These are phyloP conservation scores for Curvularia eragrostidis DNA, from an alignment of 2,329 filamentous ascomycete genomes.

Conservation along the genomic window DNA sequence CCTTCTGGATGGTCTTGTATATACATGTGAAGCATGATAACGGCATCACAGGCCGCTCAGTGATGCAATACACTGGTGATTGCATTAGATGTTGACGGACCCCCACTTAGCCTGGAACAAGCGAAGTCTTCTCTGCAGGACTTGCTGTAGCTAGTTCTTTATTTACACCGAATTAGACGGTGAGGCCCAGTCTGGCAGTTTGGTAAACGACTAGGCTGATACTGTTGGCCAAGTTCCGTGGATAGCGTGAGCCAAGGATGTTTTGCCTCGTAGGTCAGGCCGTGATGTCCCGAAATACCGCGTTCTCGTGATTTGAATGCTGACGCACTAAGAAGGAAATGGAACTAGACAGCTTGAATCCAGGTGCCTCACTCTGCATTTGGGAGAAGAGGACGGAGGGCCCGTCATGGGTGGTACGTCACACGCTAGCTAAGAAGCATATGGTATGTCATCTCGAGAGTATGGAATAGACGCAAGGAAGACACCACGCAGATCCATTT, in stretches of 20 bases:
- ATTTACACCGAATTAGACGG: constrained; percentile 4
- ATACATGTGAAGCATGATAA: constrained; percentile 14
- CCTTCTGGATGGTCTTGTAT: constrained; percentile 14
- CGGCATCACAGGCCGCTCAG: constrained; percentile 14
- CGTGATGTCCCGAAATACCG: constrained; percentile 21
- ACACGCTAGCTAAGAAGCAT: constrained; percentile 10
- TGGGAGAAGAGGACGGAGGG: neutral
- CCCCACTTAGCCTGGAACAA: constrained; percentile 21
- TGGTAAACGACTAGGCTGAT: neutral
- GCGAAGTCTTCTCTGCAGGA: constrained; percentile 20
- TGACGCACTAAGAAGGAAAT: constrained; percentile 15
- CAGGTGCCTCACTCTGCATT: neutral
- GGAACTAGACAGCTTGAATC: constrained; percentile 1
- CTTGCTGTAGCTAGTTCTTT: constrained; percentile 8
- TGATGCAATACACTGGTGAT: constrained; percentile 26
- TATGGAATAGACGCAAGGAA: neutral
- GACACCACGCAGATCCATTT: neutral
- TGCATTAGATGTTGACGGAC: constrained; percentile 15
- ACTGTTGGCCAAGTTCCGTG: constrained; percentile 1
- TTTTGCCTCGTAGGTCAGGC: constrained; percentile 14
- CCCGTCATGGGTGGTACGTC: neutral
- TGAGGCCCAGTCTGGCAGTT: constrained; percentile 6
- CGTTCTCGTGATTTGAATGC: constrained; percentile 15
- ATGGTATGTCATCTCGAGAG: neutral
- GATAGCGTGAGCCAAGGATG: constrained; percentile 1